phyloP scores from a whole-genome alignment of 2,329 filamentous ascomycete genomes.

The Diaporthe citrichinensis region DNA sequence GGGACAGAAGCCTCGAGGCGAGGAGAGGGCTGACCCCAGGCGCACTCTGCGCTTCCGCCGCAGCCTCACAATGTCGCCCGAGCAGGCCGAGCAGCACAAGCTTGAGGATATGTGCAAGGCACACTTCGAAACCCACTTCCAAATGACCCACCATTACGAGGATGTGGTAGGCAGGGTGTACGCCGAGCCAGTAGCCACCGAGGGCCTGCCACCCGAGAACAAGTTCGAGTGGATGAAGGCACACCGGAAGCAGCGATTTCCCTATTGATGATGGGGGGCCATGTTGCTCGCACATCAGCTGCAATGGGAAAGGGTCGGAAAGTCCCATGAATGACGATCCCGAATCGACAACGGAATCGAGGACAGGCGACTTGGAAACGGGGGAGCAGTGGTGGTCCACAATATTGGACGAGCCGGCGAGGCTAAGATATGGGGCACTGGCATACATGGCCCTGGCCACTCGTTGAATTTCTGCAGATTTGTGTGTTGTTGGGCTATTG shows the following conservation, averaged over 20 bases:
- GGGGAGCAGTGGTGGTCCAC: not conserved
- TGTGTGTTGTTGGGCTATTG: constrained; percentile 7
- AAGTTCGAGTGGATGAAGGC: constrained; percentile 2
- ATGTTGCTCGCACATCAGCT: not conserved
- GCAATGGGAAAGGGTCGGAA: not conserved
- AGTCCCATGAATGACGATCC: not conserved
- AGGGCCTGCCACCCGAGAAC: constrained; percentile 12
- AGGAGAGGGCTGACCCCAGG: constrained; percentile 5
- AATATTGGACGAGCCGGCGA: not conserved
- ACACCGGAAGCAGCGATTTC: not conserved
- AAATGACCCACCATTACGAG: constrained; percentile 10
- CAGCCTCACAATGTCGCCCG: not conserved
- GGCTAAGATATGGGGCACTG: not conserved
- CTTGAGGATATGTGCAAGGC: not conserved
- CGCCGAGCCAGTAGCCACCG: constrained; percentile 2
- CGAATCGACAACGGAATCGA: not conserved
- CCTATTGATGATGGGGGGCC: not conserved
- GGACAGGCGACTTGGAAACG: not conserved
- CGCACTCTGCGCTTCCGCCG: not conserved
- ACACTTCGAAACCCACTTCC: not conserved
- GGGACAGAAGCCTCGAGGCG: not conserved
- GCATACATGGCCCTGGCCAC: not conserved
- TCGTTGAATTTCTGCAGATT: not conserved
- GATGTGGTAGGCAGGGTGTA: not conserved
- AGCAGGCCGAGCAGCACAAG: constrained; percentile 4